Conservation (phyloP, 2,329 filamentous ascomycete genomes). For the Neospermospora avenae region DNA sequence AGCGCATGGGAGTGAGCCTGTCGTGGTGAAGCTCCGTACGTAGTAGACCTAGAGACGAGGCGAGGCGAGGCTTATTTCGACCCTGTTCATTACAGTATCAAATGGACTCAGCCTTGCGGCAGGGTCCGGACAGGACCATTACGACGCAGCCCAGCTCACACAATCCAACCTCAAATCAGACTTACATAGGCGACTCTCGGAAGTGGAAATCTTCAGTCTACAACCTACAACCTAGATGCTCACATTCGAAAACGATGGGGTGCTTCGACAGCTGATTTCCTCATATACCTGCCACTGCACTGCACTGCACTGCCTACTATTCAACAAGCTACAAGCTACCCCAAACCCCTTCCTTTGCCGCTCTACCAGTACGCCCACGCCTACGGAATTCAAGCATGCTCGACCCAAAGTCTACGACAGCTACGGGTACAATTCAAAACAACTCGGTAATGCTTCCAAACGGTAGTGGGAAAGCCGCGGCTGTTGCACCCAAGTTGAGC, state of each 20-base stretch:
- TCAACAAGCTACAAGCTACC: background rate
- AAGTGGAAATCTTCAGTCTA: no score
- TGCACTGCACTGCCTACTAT: background rate
- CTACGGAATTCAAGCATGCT: background rate
- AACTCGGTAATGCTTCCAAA: conserved; percentile 43
- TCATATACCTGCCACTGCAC: background rate
- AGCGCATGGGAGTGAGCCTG: no score
- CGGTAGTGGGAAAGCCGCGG: conserved; percentile 52
- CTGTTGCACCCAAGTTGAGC: conserved; percentile 54
- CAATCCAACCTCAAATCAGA: no score
- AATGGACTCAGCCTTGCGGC: background rate
- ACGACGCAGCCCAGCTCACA: no score
- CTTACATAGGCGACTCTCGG: no score
- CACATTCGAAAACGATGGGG: background rate
- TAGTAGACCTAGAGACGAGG: no score
- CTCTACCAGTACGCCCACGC: background rate
- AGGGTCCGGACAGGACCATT: no score
- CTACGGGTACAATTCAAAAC: conserved; percentile 15
- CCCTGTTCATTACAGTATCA: background rate
- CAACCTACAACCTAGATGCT: background rate
- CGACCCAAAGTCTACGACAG: conserved; percentile 8
- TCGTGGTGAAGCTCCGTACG: no score
- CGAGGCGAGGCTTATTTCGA: background rate
- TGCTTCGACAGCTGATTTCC: background rate
- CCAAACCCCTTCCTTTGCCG: background rate